Percentiles rank a stretch among this genome's conserved stretches.
These are phyloP conservation scores for Fusarium denticulatum DNA, from an alignment of 2,329 filamentous ascomycete genomes.

Conservation along the genomic window DNA sequence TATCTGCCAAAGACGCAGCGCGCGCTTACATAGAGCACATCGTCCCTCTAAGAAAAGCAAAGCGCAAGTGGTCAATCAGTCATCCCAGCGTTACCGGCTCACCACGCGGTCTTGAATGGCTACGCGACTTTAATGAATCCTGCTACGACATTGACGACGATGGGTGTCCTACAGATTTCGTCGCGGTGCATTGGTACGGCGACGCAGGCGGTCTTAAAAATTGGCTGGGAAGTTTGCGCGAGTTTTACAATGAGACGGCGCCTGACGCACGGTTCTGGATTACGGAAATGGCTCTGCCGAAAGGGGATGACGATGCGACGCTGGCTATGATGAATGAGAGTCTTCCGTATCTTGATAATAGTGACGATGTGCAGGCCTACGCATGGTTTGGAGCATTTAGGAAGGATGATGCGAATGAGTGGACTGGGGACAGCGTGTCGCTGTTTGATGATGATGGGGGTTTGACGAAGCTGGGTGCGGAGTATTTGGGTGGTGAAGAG, in stretches of 20 bases:
- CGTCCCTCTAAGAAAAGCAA: slow-evolving; percentile 45
- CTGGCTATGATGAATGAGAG: slow-evolving; percentile 54
- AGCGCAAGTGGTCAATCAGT: slow-evolving; percentile 51
- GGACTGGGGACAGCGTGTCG: slow-evolving; percentile 52
- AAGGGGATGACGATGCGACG: slow-evolving; percentile 48
- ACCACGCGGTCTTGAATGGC: slow-evolving; percentile 50
- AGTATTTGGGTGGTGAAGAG: slow-evolving; percentile 52
- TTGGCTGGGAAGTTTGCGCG: slow-evolving; percentile 49
- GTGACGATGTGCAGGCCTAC: slow-evolving; percentile 50
- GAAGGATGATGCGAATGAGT: slow-evolving; percentile 50
- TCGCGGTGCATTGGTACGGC: slow-evolving; percentile 55
- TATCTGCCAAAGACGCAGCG: slow-evolving; percentile 52
- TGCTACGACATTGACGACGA: slow-evolving; percentile 51
- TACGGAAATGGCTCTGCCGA: slow-evolving; percentile 53
- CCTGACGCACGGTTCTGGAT: slow-evolving; percentile 48
- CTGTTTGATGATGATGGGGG: slow-evolving; percentile 51
- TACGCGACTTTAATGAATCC: slow-evolving; percentile 52
- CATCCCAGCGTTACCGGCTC: slow-evolving; percentile 56
- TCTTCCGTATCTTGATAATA: slow-evolving; percentile 48
- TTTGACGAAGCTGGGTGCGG: slow-evolving; percentile 51
- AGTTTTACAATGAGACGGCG: slow-evolving; percentile 48
- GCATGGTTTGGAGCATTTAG: slow-evolving; percentile 56
- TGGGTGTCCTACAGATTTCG: slow-evolving; percentile 54
- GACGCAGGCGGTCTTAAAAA: slow-evolving; percentile 48
- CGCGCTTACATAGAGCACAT: slow-evolving; percentile 51